Conservation (phyloP, 2,329 filamentous ascomycete species). For the Incumbomyces delicatus region DNA sequence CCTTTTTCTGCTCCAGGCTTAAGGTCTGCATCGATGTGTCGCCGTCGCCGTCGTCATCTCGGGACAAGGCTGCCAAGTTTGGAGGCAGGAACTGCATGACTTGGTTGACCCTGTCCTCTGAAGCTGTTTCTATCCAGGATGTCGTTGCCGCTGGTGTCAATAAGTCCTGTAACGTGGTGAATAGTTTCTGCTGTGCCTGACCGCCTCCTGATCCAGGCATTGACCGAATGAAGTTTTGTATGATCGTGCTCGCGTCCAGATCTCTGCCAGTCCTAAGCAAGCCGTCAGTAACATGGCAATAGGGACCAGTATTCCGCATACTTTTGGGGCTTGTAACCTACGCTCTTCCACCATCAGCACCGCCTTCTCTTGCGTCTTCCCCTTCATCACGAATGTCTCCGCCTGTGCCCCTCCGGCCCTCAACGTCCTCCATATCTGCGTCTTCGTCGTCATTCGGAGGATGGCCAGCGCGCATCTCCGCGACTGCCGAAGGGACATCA, state of each 20-base stretch:
- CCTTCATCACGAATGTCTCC: slow-evolving; percentile 89
- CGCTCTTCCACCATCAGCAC: slow-evolving; percentile 96
- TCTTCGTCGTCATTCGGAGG: slow-evolving; percentile 53
- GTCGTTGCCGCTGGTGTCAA: slow-evolving; percentile 69
- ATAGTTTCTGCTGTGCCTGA: slow-evolving; percentile 52
- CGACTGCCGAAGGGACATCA: slow-evolving; percentile 63
- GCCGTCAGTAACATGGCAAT: slow-evolving; percentile 33
- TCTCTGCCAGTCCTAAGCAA: slow-evolving; percentile 49
- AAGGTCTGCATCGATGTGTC: slow-evolving; percentile 65
- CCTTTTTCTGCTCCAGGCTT: slow-evolving; percentile 65
- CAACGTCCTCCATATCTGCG: slow-evolving; percentile 58
- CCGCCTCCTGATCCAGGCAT: slow-evolving; percentile 50
- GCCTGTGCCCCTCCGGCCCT: slow-evolving; percentile 76
- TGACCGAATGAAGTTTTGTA: slow-evolving; percentile 82
- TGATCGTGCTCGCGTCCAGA: slow-evolving; percentile 63
- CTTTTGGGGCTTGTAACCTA: slow-evolving; percentile 55
- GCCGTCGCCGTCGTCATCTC: slow-evolving; percentile 52
- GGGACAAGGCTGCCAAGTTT: slow-evolving; percentile 64
- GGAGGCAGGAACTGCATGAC: slow-evolving; percentile 72
- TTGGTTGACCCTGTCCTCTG: slow-evolving; percentile 53
- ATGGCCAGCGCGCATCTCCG: slow-evolving; percentile 46
- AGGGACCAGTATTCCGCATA: slow-evolving; percentile 7
- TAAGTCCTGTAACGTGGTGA: slow-evolving; percentile 77
- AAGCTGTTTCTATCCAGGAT: slow-evolving; percentile 59
- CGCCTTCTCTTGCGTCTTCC: slow-evolving; percentile 76